A percentile compares a stretch with the other conserved stretches of the same genome.
Conservation (phyloP, 1,284 basidiomycete species). For the Ustilago bromivora region DNA sequence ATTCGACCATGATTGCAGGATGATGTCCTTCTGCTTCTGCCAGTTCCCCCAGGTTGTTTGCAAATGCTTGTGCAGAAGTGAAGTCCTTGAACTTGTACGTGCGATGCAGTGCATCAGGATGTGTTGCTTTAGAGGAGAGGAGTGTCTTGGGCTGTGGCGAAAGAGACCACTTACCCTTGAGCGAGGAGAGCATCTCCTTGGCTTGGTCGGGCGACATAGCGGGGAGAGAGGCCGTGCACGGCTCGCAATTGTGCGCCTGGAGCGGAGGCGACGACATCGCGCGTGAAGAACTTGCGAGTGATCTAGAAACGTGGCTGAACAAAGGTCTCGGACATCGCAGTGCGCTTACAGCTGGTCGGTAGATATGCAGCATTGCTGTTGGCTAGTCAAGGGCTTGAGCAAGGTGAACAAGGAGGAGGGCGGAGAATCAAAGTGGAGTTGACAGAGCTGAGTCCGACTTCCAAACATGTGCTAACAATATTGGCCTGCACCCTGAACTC, state of each 20-base stretch:
- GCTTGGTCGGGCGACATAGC: slow-evolving; percentile 33
- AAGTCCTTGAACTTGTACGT: slow-evolving; percentile 65
- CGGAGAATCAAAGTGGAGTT: neutral
- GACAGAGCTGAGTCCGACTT: slow-evolving; percentile 2
- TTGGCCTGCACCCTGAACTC: slow-evolving; percentile 24
- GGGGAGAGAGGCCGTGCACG: slow-evolving; percentile 30
- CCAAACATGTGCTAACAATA: neutral
- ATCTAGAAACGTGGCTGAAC: neutral
- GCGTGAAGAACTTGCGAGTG: neutral
- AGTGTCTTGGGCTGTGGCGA: slow-evolving; percentile 49
- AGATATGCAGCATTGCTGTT: slow-evolving; percentile 16
- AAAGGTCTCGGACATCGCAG: neutral
- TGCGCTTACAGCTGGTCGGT: neutral
- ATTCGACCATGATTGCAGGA: slow-evolving; percentile 64
- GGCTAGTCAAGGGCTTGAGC: neutral
- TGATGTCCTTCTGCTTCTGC: slow-evolving; percentile 65
- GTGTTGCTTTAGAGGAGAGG: slow-evolving; percentile 15
- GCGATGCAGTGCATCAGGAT: slow-evolving; percentile 52
- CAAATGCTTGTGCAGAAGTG: slow-evolving; percentile 53
- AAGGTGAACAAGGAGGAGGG: slow-evolving; percentile 2
- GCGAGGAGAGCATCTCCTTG: slow-evolving; percentile 24
- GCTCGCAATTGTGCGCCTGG: slow-evolving; percentile 33
- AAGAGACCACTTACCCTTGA: slow-evolving; percentile 53
- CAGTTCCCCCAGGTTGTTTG: slow-evolving; percentile 47
- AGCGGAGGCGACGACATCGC: slow-evolving; percentile 28